These are phyloP conservation scores for Ophiosphaerella narmari DNA, from an alignment of 2,329 filamentous ascomycete genomes.

Conservation along the genomic window DNA sequence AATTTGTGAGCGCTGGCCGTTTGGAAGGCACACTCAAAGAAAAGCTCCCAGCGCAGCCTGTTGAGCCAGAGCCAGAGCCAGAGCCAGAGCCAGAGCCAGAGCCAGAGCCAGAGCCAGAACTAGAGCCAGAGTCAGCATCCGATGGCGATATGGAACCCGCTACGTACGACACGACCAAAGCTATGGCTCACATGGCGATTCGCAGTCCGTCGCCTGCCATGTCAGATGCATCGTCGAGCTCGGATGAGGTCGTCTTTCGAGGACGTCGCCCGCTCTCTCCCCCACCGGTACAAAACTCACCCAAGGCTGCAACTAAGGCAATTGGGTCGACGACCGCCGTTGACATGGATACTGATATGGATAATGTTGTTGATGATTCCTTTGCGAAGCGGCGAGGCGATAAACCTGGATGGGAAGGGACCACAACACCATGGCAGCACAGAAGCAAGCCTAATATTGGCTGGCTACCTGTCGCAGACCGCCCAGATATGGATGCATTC, in stretches of 20 bases:
- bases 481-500: constrained; percentile 27
- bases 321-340: neutral
- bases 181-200: constrained; percentile 39
- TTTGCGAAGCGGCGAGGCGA: constrained; percentile 34
- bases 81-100: too few species aligned
- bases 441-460: constrained; percentile 44
- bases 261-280: constrained; percentile 28
- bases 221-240: constrained; percentile 28
- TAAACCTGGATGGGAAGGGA: constrained; percentile 36
- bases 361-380: constrained; percentile 23
- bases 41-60: constrained; percentile 19
- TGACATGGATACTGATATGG: constrained; percentile 27
- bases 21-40: constrained; percentile 43
- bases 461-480: constrained; percentile 34
- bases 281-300: neutral
- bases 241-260: constrained; percentile 65
- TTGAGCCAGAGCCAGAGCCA: constrained; percentile 13
- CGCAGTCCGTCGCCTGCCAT: constrained; percentile 44
- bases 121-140: neutral
- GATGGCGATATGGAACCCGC: constrained; percentile 5
- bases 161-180: constrained; percentile 22
- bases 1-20: constrained; percentile 65
- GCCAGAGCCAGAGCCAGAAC: neutral
- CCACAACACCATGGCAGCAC: constrained; percentile 37
- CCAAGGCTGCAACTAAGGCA: neutral